Evolutionary conservation across 169 alveolate species (phyloP).

Genomic region (Eimeria mitis): DNA sequence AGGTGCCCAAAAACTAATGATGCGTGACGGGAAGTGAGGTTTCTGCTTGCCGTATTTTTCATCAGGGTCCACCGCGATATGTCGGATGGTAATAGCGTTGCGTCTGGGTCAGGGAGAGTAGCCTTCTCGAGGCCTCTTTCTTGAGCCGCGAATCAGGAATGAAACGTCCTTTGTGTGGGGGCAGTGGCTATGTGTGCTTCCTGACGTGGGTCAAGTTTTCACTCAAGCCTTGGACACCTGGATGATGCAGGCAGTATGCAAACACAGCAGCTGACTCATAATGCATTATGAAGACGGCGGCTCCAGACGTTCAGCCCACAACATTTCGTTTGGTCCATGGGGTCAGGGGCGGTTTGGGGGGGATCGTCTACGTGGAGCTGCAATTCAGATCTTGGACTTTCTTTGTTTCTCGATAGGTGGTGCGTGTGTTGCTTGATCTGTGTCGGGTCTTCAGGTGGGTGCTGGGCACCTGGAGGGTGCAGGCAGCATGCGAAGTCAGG

Average conservation of each 20-base stretch:
- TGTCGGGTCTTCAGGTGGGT: background rate
- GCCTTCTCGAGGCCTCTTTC: background rate
- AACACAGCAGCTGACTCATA: too few species aligned
- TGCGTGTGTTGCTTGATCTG: background rate
- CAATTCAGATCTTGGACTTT: background rate
- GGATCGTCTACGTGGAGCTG: too few species aligned
- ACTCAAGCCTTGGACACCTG: background rate
- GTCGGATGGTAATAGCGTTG: background rate
- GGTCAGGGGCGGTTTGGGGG: too few species aligned
- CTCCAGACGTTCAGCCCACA: too few species aligned
- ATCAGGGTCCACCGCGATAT: background rate
- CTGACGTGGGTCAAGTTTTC: background rate
- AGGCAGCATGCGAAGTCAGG: background rate
- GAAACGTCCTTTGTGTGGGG: background rate
- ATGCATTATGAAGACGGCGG: too few species aligned
- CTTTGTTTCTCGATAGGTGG: background rate
- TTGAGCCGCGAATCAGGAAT: background rate
- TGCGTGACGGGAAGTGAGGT: too few species aligned
- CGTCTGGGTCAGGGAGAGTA: background rate
- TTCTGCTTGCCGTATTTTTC: too few species aligned
- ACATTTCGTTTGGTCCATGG: too few species aligned
- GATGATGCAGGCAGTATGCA: background rate
- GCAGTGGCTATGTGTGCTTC: background rate
- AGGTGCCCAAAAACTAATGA: too few species aligned
- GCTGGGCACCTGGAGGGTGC: background rate